Evolutionary conservation across 1,284 basidiomycete genomes (phyloP), one percentile per base, ranked within the genome.

Genomic region (Leccinum pachyderme): DNA sequence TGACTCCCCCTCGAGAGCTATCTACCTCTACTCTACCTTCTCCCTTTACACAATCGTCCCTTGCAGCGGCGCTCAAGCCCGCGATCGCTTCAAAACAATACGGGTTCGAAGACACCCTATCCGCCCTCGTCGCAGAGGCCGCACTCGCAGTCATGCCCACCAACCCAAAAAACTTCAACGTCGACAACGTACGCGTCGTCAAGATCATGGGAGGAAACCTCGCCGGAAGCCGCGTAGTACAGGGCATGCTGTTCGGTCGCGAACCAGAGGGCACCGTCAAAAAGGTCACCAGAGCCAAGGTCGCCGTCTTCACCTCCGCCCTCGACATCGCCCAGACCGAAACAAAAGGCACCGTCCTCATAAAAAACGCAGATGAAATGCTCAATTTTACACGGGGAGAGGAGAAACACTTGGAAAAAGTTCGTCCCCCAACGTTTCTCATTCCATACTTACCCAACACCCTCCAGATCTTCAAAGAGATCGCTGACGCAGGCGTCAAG

Each of bases 71-170:
- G 2, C 82, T 99, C 49, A 89, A 89, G 63, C 93, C 97, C 12
- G 86, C 93, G 12, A 92, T 99, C 63, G 95, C 95, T 5, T 93
- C 95, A 50, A 99, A 99, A 75, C 96, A 99, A 73, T 98, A 98
- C 60, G 96, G 96, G 7, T 86, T 86, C 48, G 97, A 99, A 74
- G 89, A 93, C 54, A 79, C 82, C 39, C 81, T 99, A 0, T 83
- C 95, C 1, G 74, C 81, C 2, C 83, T 99, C 5, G 94, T 98
- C 4, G 92, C 96, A 13, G 95, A 99, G 68, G 97, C 97, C 0
- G 90, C 94, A 1, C 75, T 95, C 47, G 81, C 86, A 8, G 88
- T 97, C 61, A 95, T 97, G 93, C 94, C 94, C 15, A 77, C 81
- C 22, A 93, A 95, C 65, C 86, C 88, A 5, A 88, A 88, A 68